phyloP scores from a whole-genome alignment of 2,329 filamentous ascomycete species.

The Colletotrichum echinochloae region DNA sequence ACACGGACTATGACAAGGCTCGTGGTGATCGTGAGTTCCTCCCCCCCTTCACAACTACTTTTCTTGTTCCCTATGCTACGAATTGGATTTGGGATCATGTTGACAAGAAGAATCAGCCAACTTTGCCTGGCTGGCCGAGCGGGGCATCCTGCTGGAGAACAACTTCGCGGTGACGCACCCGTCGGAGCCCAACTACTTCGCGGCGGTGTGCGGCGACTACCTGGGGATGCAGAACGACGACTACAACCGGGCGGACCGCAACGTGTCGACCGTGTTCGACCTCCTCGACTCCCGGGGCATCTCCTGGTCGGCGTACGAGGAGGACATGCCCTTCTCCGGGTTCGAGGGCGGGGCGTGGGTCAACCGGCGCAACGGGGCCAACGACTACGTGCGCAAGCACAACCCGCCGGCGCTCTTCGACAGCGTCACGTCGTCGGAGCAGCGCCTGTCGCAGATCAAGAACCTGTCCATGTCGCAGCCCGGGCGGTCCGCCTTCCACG shows the following conservation, averaged over 20 bases:
- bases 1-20: conserved; percentile 76
- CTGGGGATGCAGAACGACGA: conserved; percentile 73
- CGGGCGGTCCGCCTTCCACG: conserved; percentile 69
- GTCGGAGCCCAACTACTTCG: conserved; percentile 76
- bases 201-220: conserved; percentile 70
- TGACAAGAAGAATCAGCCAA: too few species aligned
- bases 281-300: conserved; percentile 74
- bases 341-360: conserved; percentile 74
- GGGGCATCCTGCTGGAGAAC: conserved; percentile 50
- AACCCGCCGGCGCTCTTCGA: conserved; percentile 77
- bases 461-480: conserved; percentile 65
- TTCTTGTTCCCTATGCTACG: too few species aligned
- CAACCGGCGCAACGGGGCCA: conserved; percentile 73
- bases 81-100: too few species aligned
- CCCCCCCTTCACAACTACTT: rapidly evolving
- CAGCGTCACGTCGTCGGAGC: conserved; percentile 67
- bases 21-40: conserved; percentile 61
- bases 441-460: conserved; percentile 77
- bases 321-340: conserved; percentile 81
- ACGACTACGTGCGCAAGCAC: conserved; percentile 88
- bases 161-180: conserved; percentile 71
- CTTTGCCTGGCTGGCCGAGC: conserved; percentile 46
- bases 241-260: conserved; percentile 68
- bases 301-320: conserved; percentile 80
- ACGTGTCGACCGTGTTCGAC: conserved; percentile 76